phyloP scores from a whole-genome alignment of 2,329 filamentous ascomycete genomes.

The Apiospora kogelbergensis region DNA sequence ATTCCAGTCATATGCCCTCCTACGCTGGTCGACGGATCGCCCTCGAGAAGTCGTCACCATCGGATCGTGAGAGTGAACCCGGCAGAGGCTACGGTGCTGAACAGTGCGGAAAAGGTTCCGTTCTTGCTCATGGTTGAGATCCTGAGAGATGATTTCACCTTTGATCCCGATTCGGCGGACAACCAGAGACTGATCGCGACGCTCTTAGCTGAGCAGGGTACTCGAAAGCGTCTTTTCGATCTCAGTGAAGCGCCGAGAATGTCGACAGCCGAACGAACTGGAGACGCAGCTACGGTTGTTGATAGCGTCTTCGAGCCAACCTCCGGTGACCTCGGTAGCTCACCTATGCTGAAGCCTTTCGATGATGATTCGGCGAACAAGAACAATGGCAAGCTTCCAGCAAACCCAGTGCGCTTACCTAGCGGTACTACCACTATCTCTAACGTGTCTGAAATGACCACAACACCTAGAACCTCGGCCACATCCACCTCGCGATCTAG shows the following conservation, averaged over 20 bases:
- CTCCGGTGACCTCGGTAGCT: slow-evolving; percentile 75
- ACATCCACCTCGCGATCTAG: slow-evolving; percentile 66
- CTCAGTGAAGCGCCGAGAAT: slow-evolving; percentile 65
- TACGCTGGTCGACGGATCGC: slow-evolving; percentile 69
- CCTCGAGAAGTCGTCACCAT: slow-evolving; percentile 75
- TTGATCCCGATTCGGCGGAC: slow-evolving; percentile 71
- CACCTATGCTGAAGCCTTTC: slow-evolving; percentile 63
- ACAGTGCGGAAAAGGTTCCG: slow-evolving; percentile 83
- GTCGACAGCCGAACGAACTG: slow-evolving; percentile 38
- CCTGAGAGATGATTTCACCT: slow-evolving; percentile 77
- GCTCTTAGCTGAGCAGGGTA: slow-evolving; percentile 57
- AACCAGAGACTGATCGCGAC: slow-evolving; percentile 66
- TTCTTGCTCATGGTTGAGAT: slow-evolving; percentile 86
- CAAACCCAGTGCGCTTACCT: slow-evolving; percentile 22
- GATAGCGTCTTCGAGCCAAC: slow-evolving; percentile 86
- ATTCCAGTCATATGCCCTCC: slow-evolving; percentile 81
- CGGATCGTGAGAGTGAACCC: slow-evolving; percentile 82
- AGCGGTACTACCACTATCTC: slow-evolving; percentile 36
- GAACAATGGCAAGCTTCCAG: slow-evolving; percentile 27
- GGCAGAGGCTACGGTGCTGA: slow-evolving; percentile 79
- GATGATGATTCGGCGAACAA: slow-evolving; percentile 46
- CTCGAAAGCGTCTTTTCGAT: slow-evolving; percentile 64
- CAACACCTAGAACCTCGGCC: slow-evolving; percentile 70
- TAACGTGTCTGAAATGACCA: slow-evolving; percentile 57
- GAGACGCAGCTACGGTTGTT: slow-evolving; percentile 41